A percentile compares a stretch with the other conserved stretches of the same genome.
phyloP scores from a whole-genome alignment of 192 early-diverging fungal genomes.

The Rhizophagus prolifer region DNA sequence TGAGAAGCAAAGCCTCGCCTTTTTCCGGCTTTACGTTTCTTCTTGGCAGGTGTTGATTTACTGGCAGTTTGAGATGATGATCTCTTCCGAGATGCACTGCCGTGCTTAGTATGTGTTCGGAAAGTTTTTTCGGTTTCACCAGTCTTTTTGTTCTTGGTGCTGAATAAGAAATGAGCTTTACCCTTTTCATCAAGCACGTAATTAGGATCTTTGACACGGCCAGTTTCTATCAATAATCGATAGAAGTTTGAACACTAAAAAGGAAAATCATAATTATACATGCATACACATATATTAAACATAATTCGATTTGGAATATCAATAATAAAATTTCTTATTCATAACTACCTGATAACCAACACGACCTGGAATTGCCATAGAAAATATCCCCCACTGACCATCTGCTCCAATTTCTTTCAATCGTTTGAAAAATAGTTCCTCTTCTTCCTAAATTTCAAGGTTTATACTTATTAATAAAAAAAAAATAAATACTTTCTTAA shows the following conservation, averaged over 20 bases:
- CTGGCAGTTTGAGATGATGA: slow-evolving; percentile 37
- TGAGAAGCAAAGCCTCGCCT: slow-evolving; percentile 58
- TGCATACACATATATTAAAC: neutral
- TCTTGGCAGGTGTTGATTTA: slow-evolving; percentile 39
- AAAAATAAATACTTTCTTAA: no score
- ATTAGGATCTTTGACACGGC: slow-evolving; percentile 87
- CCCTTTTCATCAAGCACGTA: slow-evolving; percentile 89
- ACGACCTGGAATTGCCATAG: slow-evolving; percentile 91
- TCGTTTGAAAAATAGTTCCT: slow-evolving; percentile 79
- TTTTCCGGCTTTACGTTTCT: slow-evolving; percentile 29
- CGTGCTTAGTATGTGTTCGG: slow-evolving; percentile 72
- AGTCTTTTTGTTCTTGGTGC: slow-evolving; percentile 78
- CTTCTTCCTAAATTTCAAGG: slow-evolving; percentile 61
- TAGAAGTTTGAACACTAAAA: slow-evolving; percentile 94
- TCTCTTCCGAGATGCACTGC: slow-evolving; percentile 28
- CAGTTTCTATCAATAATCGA: slow-evolving; percentile 82
- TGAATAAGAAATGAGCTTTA: slow-evolving; percentile 88
- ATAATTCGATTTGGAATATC: neutral
- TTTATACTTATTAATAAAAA: neutral
- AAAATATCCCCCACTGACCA: slow-evolving; percentile 97
- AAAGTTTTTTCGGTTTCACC: slow-evolving; percentile 79
- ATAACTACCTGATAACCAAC: slow-evolving; percentile 89
- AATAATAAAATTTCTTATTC: neutral
- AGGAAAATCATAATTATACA: neutral
- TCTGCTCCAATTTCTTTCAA: slow-evolving; percentile 87